Base-by-base conservation (phyloP, 106 monocot species). In the Agapanthus africanus region DNA sequence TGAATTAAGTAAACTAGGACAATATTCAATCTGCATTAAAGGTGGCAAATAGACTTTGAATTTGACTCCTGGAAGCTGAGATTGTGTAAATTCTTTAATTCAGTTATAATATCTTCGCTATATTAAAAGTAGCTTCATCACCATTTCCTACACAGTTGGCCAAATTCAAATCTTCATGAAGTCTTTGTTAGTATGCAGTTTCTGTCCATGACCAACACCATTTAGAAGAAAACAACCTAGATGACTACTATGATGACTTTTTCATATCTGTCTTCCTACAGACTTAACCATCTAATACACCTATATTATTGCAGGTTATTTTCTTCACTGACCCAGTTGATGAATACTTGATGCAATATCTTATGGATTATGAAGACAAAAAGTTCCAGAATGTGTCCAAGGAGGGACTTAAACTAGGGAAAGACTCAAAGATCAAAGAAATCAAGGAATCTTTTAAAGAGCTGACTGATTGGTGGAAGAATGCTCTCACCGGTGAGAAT, bases 351-450 rank as follows among this genome's bases (percentile, higher is more conserved):
- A 90, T 93, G 97, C 97, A 99, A 75, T 99, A 99, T 73, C 77
- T 99, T 18, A 99, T 99, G 97, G 97, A 99, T 66, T 99, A 93
- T 59, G 97, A 93, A 73, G 92, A 93, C 80, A 92, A 89, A 69
- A 84, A 93, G 37, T 99, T 99, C 85, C 97, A 93, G 83, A 93
- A 93, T 60, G 87, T 99, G 54, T 91, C 95, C 11, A 97, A 97
- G 78, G 95, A 97, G 75, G 97, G 97, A 16, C 87, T 99, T 22
- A 84, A 90, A 19, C 77, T 99, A 23, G 97, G 81, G 5, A 99
- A 99, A 63, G 97, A 99, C 47, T 78, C 92, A 5, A 99, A 99
- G 81, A 76, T 77, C 32, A 99, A 99, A 72, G 91, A 86, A 37
- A 80, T 95, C 39, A 95, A 88, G 75, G 95, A 95, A 27, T 86